Evolutionary conservation across 805 yeast genomes (phyloP), one percentile per base, ranked within the genome.

Genomic region (Cyberlindnera misumaiensis): DNA sequence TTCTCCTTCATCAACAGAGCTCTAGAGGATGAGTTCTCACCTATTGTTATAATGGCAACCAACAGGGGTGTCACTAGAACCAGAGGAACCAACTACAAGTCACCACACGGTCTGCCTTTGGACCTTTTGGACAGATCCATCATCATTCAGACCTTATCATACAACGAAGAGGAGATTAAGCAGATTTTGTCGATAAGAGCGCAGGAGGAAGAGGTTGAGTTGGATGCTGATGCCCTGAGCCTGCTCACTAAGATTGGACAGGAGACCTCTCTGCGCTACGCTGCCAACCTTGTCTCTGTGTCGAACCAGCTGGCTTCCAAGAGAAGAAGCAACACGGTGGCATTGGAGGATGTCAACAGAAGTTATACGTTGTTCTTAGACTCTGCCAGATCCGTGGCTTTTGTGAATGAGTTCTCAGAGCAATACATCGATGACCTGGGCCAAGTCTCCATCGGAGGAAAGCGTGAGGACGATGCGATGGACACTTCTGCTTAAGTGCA

Each of bases 21-120:
- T 10, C 70, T 93, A 43, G 99, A 93, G 67, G 95, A 88, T 55
- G 95, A 88, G 45, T 83, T 93, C 61, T 85, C 97, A 12, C 99
- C 99, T 28, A 86, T 93, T 56, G 96, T 93, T 30, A 84, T 93
- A 47, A 85, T 93, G 94, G 99, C 99, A 32, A 89, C 99, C 18
- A 93, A 93, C 66, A 76, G 97, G 61, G 99, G 99, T 38, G 73
- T 90, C 42, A 76, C 96, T n/a, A 80, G 75, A 44, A 88, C 96
- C 17, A 77, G 96, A 55, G 98, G 99, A 37, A 86, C 97, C 24
- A 81, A 77, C 56, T 87, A 87, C 67, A 83, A 81, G 62, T 83
- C 96, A 2, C 96, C 98, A 16, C 99, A 93, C 60, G 99, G 99
- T n/a, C 70, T 93, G 42, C 98, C 99, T 31, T 72, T 84, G 43